Evolutionary conservation across 2,329 filamentous ascomycete species (phyloP), one percentile per base, ranked within the genome.

Genomic region (Fusarium graminum): DNA sequence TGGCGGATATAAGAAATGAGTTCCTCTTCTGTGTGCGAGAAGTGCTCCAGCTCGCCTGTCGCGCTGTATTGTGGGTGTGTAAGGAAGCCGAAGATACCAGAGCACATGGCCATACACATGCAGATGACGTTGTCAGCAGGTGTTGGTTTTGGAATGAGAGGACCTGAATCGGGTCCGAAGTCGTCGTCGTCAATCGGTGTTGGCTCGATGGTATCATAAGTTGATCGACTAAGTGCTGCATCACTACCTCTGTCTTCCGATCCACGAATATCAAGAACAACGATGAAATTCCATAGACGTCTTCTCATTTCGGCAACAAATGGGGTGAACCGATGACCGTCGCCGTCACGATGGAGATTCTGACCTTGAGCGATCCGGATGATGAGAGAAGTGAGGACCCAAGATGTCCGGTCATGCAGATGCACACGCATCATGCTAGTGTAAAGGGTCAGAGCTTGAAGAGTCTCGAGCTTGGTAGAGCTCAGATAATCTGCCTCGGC

Each of bases 231-330:
- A 8, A 85, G 76, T n/a, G 80, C 76, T 12, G 80, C 75, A 16
- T 76, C 80, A 2, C 81, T 79, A 12, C 86, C 86, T 5, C 84
- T 81, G 47, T 87, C 80, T 67, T 88, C 85, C 8, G 85, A 81
- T 2, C 81, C 81, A 9, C 83, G 82, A 28, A 83, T 78, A 64
- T 90, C 88, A 3, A 89, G 79, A n/a, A 87, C 80, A 29, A 88
- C 74, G n/a, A 90, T 81, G 65, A 89, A 85, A 78, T 85, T 86
- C 84, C 87, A 90, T 0, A 90, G 72, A 4, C 88, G 81, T 10
- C 88, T 82, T 19, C 87, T 82, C 76, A 89, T 83, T 74, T 89
- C 85, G 4, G 81, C 81, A 56, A 89, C 83, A 63, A 86, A 90
- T 0, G 84, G 81, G 0, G 76, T 67, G 42, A 79, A 76, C 2